phyloP scores from a whole-genome alignment of 176 grass and related monocot species.

The Phoenix roebelenii region DNA sequence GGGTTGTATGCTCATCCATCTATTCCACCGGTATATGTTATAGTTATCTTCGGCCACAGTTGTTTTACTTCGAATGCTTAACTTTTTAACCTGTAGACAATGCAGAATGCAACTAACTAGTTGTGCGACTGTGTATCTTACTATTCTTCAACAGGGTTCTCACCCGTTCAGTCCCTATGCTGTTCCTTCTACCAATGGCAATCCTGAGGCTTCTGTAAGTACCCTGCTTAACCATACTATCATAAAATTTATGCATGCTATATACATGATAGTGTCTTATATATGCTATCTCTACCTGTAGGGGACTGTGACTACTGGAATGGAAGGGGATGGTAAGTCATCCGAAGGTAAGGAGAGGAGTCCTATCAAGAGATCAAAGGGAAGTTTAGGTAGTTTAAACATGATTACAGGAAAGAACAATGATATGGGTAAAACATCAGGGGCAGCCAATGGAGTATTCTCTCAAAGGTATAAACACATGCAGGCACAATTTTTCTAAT shows the following conservation, averaged over 20 bases:
- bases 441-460: slow-evolving; percentile 53
- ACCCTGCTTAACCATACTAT: not conserved
- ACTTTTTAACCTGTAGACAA: too few relatives aligned
- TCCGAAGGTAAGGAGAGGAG: slow-evolving; percentile 79
- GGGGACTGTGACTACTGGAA: slow-evolving; percentile 33
- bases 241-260: too few relatives aligned
- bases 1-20: slow-evolving; percentile 94
- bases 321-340: slow-evolving; percentile 58
- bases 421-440: slow-evolving; percentile 61
- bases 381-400: slow-evolving; percentile 95
- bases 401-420: slow-evolving; percentile 79
- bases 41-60: not conserved
- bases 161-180: slow-evolving; percentile 78
- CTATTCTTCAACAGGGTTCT: slow-evolving; percentile 36
- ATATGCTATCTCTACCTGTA: slow-evolving; percentile 23
- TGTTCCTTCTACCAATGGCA: slow-evolving; percentile 55
- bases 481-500: not conserved
- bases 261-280: too few relatives aligned
- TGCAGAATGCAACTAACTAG: too few relatives aligned
- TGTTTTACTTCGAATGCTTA: too few relatives aligned
- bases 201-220: slow-evolving; percentile 68
- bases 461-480: slow-evolving; percentile 59
- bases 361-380: slow-evolving; percentile 76
- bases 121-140: not conserved
- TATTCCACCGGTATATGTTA: slow-evolving; percentile 59